phyloP scores from a whole-genome alignment of 192 early-diverging fungal species.

The Backusella mclennaniae region DNA sequence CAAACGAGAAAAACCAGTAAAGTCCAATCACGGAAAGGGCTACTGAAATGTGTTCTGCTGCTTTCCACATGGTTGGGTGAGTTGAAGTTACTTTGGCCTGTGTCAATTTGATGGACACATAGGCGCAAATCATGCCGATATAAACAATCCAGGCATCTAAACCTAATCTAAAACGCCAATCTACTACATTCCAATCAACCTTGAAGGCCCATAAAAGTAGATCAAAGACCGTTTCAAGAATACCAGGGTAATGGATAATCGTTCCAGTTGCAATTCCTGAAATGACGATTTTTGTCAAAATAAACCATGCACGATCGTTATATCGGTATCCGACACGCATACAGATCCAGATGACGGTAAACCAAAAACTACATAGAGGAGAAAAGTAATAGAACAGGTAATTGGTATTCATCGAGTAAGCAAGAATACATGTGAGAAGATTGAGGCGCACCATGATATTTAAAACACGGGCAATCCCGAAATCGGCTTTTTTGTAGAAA shows the following conservation, averaged over 20 bases:
- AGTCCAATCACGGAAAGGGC: slow-evolving; percentile 40
- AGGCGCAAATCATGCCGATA: slow-evolving; percentile 64
- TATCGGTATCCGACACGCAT: slow-evolving; percentile 52
- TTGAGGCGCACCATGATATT: slow-evolving; percentile 66
- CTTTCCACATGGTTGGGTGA: slow-evolving; percentile 39
- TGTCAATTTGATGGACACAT: slow-evolving; percentile 41
- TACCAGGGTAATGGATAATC: slow-evolving; percentile 38
- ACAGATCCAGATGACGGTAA: slow-evolving; percentile 63
- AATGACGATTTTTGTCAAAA: slow-evolving; percentile 52
- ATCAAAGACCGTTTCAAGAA: slow-evolving; percentile 46
- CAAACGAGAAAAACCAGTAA: slow-evolving; percentile 53
- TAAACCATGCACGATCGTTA: slow-evolving; percentile 49
- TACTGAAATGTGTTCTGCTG: slow-evolving; percentile 35
- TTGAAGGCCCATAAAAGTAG: slow-evolving; percentile 41
- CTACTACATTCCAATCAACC: slow-evolving; percentile 59
- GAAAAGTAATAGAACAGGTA: slow-evolving; percentile 83
- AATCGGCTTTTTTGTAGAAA: slow-evolving; percentile 71
- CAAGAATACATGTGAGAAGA: slow-evolving; percentile 60
- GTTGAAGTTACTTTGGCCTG: slow-evolving; percentile 32
- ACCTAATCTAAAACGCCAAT: slow-evolving; percentile 71
- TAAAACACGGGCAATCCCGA: slow-evolving; percentile 59
- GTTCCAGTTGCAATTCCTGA: slow-evolving; percentile 35
- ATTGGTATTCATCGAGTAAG: slow-evolving; percentile 65
- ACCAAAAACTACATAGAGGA: slow-evolving; percentile 72
- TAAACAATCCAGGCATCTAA: slow-evolving; percentile 70